A percentile compares a stretch with the other conserved stretches of the same genome.
phyloP scores from a whole-genome alignment of 2,329 filamentous ascomycete genomes.

The Aureobasidium melanogenum region DNA sequence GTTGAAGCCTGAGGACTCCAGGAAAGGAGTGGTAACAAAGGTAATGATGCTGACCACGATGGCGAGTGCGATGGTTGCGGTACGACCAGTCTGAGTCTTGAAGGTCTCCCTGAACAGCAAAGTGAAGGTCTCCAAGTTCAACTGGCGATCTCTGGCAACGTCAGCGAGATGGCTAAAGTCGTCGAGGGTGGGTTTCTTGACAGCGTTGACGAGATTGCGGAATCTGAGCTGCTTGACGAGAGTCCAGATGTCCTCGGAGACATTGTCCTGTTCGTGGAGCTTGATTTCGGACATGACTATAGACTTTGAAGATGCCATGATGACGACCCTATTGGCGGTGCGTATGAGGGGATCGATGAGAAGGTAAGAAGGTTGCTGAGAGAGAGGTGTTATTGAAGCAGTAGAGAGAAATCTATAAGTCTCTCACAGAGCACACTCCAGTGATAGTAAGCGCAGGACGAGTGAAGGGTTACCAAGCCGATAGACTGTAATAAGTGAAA shows the following conservation, averaged over 20 bases:
- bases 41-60: neutral
- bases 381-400: too few species aligned
- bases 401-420: too few species aligned
- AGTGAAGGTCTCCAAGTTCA: neutral
- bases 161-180: neutral
- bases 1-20: neutral
- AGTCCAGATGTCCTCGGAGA: neutral
- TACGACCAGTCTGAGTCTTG: neutral
- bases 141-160: neutral
- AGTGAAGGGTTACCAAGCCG: too few species aligned
- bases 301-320: neutral
- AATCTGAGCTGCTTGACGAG: neutral
- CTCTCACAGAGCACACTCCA: too few species aligned
- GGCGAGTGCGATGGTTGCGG: neutral
- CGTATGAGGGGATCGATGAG: neutral
- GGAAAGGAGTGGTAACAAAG: neutral
- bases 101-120: neutral
- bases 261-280: neutral
- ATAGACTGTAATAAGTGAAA: too few species aligned
- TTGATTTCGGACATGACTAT: neutral
- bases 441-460: too few species aligned
- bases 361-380: neutral
- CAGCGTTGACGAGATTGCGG: neutral
- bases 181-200: neutral
- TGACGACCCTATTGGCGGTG: neutral